phyloP scores from a whole-genome alignment of 2,329 filamentous ascomycete genomes.

The Iodosphaeria phyllophila region DNA sequence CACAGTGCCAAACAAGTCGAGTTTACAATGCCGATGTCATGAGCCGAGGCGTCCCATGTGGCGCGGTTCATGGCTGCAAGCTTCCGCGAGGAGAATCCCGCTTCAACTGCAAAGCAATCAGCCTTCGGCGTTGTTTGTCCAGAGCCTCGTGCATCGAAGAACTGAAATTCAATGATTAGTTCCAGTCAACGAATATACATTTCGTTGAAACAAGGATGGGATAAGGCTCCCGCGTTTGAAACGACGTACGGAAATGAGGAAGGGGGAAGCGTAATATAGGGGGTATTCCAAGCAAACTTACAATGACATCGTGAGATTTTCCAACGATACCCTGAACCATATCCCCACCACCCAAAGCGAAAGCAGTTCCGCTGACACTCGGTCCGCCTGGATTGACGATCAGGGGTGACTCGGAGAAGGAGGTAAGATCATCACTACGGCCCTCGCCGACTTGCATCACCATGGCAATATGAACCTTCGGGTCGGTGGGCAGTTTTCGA shows the following conservation, averaged over 20 bases:
- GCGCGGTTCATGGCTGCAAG: constrained; percentile 14
- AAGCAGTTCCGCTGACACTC: constrained; percentile 19
- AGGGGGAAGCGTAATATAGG: not conserved
- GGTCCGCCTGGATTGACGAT: constrained; percentile 28
- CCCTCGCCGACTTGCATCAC: constrained; percentile 14
- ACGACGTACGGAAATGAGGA: not conserved
- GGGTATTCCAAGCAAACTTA: too few relatives aligned
- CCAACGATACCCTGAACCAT: constrained; percentile 18
- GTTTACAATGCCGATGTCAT: constrained; percentile 16
- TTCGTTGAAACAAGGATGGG: too few relatives aligned
- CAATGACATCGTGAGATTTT: constrained; percentile 21
- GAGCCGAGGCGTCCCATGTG: constrained; percentile 12
- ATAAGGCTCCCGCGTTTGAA: too few relatives aligned
- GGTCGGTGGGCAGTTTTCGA: constrained; percentile 15
- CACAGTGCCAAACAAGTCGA: constrained; percentile 14
- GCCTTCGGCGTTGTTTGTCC: constrained; percentile 17
- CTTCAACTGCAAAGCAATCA: constrained; percentile 17
- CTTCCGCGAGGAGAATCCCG: constrained; percentile 9
- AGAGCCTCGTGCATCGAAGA: constrained; percentile 27
- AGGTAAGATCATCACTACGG: constrained; percentile 11
- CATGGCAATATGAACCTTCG: constrained; percentile 19
- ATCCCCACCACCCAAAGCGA: constrained; percentile 10
- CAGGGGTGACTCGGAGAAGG: constrained; percentile 19
- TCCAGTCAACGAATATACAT: too few relatives aligned
- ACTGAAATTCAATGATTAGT: not conserved